A percentile compares a stretch with the other conserved stretches of the same genome.
phyloP scores from a whole-genome alignment of 805 yeast species.

The Myxozyma udenii region DNA sequence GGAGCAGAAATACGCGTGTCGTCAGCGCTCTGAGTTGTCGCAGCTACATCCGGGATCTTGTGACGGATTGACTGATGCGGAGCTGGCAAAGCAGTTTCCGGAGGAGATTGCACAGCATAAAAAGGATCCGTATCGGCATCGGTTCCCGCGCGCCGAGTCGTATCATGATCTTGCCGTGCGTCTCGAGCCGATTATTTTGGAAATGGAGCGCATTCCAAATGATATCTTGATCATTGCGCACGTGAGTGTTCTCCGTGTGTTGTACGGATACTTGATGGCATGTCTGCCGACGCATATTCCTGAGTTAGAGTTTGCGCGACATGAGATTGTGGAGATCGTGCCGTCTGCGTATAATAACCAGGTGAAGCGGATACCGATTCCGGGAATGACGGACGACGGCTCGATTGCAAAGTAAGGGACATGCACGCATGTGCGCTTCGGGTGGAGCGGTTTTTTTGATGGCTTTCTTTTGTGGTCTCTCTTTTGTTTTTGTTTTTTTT shows the following conservation, averaged over 20 bases:
- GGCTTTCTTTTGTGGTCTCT: background rate
- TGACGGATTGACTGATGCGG: constrained; percentile 62
- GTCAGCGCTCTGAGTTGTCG: constrained; percentile 77
- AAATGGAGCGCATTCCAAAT: constrained; percentile 80
- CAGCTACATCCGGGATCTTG: constrained; percentile 88
- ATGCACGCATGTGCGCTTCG: too few relatives aligned
- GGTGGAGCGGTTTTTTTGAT: background rate
- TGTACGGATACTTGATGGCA: constrained; percentile 94
- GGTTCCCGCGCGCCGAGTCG: constrained; percentile 89
- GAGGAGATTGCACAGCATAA: constrained; percentile 62
- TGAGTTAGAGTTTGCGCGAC: constrained; percentile 65
- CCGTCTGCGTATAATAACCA: constrained; percentile 81
- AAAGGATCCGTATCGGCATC: constrained; percentile 85
- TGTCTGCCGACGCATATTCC: constrained; percentile 86
- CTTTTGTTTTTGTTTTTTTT: background rate
- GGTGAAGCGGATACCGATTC: constrained; percentile 49
- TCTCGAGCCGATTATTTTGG: constrained; percentile 87
- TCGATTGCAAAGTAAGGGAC: background rate
- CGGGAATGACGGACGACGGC: constrained; percentile 13
- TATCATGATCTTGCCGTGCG: constrained; percentile 95
- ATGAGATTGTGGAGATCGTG: constrained; percentile 80
- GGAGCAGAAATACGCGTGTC: constrained; percentile 51
- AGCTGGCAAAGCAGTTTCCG: constrained; percentile 60
- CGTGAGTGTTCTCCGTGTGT: constrained; percentile 81
- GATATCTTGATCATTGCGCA: constrained; percentile 90